Evolutionary conservation across 257 asterid species (phyloP), one percentile per base, ranked within the genome.

Genomic region (Verbena officinalis): DNA sequence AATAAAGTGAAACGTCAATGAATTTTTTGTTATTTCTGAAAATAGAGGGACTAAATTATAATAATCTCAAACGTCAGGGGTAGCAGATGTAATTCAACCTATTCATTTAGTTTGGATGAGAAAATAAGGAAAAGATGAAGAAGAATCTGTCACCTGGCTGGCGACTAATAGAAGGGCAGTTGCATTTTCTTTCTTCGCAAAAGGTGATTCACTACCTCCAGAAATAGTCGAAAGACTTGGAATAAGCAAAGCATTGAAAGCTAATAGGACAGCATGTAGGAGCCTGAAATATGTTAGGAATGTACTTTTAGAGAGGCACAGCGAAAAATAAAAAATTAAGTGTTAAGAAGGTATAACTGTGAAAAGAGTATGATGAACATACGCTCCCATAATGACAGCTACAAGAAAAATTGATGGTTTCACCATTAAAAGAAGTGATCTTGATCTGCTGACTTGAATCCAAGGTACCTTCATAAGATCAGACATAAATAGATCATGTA

Each of bases 401-500:
- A 84, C 82, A 53, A 89, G 84, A 83, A 92, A 92, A 43, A 73
- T 52, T 45, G 72, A 76, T 50, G 98, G 97, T 78, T 85, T 87
- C 78, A 92, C 98, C 92, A 82, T 80, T 74, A 89, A 66, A 50
- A 92, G 95, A 57, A 92, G 82, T 14, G 93, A 77, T 69, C 97
- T 81, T 59, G 98, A 90, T 78, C 86, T 80, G 82, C 97, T 93
- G 65, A 93, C 95, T 84, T 93, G 99, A 74, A 93, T 90, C 96
- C 96, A 93, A 20, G 97, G 99, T 64, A 90, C 98, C 98, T 89
- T 65, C 70, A 74, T 42, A 59, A 19, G 9, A 68, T 72, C 55
- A 59, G 39, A 64, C 8, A 59, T 23, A 48, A 7, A 20, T n/a
- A n/a, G n/a, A 62, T 14, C 22, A 34, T 34, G 30, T 12, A 62